Evolutionary conservation across 23 red algal species (phyloP).

Genomic region (Cyanidiococcus yangmingshanensis): DNA sequence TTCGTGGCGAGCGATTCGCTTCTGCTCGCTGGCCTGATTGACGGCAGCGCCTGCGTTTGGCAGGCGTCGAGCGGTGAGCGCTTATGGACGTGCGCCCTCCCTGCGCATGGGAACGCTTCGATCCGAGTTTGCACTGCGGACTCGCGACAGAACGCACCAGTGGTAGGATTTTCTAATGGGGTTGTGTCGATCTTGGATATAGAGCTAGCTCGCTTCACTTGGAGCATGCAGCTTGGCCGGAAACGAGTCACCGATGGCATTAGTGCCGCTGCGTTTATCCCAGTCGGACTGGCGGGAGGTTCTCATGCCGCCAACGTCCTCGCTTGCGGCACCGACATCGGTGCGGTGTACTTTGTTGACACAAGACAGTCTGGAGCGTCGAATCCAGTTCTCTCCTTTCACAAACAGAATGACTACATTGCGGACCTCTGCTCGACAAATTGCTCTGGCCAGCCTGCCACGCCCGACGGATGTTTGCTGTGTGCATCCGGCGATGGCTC

Average conservation of each 20-base stretch:
- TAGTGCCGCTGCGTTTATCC: neutral
- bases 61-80: neutral
- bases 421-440: neutral
- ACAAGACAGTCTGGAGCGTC: neutral
- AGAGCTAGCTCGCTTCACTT: neutral
- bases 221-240: neutral
- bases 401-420: slow-evolving; percentile 18
- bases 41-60: neutral
- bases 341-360: slow-evolving; percentile 17
- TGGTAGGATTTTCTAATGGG: neutral
- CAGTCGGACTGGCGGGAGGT: neutral
- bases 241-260: neutral
- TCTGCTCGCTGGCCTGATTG: slow-evolving; percentile 10
- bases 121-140: neutral
- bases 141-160: neutral
- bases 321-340: slow-evolving; percentile 19
- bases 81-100: neutral
- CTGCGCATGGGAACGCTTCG: neutral
- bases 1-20: neutral
- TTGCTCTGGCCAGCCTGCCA: neutral
- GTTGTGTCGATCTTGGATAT: neutral
- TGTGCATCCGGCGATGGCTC: slow-evolving; percentile 23
- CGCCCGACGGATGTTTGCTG: neutral
- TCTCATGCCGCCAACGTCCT: neutral
- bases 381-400: neutral